A percentile compares a stretch with the other conserved stretches of the same genome.
Evolutionary conservation across 129 eudicot species (phyloP).

Genomic region (Lonicera japonica): DNA sequence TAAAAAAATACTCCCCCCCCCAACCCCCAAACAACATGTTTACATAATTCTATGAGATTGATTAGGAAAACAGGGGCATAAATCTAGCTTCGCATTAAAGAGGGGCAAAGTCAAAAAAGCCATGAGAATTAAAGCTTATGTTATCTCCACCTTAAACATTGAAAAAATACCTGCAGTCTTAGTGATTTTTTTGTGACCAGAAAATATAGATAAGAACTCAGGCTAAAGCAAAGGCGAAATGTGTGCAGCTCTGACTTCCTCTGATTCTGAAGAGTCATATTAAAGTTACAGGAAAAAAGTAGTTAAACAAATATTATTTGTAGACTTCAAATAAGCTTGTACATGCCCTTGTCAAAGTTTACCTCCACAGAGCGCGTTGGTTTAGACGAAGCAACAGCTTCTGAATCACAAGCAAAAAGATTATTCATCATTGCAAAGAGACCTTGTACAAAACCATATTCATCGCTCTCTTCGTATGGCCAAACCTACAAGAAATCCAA

Average conservation of each 20-base stretch:
- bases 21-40: too few species aligned
- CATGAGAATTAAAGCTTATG: too few species aligned
- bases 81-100: too few species aligned
- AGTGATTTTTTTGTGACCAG: constrained; percentile 73
- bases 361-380: constrained; percentile 42
- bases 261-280: constrained; percentile 36
- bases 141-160: background rate
- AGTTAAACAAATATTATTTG: background rate
- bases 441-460: constrained; percentile 78
- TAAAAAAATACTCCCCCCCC: too few species aligned
- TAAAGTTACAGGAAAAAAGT: background rate
- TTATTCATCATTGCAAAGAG: constrained; percentile 78
- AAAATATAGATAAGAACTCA: constrained; percentile 87
- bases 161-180: constrained; percentile 55
- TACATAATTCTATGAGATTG: too few species aligned
- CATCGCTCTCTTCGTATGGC: constrained; percentile 93
- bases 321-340: background rate
- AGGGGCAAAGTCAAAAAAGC: too few species aligned
- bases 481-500: constrained; percentile 50
- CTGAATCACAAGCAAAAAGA: constrained; percentile 61
- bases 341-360: background rate
- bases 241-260: constrained; percentile 58
- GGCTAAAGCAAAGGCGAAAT: constrained; percentile 74
- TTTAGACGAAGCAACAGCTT: constrained; percentile 38
- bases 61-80: too few species aligned